Evolutionary conservation across 73 alveolate species (phyloP).

Genomic region (Stentor roeselii): DNA sequence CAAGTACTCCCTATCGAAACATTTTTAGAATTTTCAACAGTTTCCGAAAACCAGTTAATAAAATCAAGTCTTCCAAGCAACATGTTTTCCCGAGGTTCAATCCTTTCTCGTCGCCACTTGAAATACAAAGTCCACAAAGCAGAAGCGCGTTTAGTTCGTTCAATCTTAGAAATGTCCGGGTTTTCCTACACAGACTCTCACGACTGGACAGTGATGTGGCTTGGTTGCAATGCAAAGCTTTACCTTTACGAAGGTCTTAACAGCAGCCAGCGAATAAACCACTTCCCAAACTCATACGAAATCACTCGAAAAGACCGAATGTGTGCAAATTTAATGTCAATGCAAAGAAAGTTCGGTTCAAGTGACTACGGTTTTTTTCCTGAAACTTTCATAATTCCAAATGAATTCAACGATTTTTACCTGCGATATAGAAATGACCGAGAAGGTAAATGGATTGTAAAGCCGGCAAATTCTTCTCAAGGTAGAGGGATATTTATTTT

Average conservation of each 20-base stretch:
- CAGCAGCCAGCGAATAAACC: constrained; percentile 42
- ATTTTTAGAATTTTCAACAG: background rate
- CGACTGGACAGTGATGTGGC: constrained; percentile 71
- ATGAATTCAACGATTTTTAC: constrained; percentile 44
- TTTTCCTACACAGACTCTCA: constrained; percentile 60
- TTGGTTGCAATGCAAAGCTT: constrained; percentile 43
- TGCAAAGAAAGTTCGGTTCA: constrained; percentile 56
- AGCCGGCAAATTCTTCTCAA: constrained; percentile 77
- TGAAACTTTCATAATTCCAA: constrained; percentile 60
- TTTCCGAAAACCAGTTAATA: background rate
- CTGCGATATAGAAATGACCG: constrained; percentile 42
- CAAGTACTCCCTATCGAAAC: background rate
- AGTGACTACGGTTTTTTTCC: constrained; percentile 66
- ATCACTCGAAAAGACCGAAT: constrained; percentile 67
- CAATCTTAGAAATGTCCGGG: constrained; percentile 43
- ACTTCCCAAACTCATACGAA: constrained; percentile 73
- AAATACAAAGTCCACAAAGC: constrained; percentile 52
- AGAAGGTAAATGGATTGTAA: constrained; percentile 60
- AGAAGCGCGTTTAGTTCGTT: constrained; percentile 50
- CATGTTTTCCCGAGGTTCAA: background rate
- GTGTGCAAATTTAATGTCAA: constrained; percentile 47
- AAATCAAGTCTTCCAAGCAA: background rate
- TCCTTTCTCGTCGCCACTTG: background rate
- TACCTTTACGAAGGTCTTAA: constrained; percentile 30
- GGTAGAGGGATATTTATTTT: constrained; percentile 77